Conservation (phyloP, 169 alveolate species). For the Theileria sp. region DNA sequence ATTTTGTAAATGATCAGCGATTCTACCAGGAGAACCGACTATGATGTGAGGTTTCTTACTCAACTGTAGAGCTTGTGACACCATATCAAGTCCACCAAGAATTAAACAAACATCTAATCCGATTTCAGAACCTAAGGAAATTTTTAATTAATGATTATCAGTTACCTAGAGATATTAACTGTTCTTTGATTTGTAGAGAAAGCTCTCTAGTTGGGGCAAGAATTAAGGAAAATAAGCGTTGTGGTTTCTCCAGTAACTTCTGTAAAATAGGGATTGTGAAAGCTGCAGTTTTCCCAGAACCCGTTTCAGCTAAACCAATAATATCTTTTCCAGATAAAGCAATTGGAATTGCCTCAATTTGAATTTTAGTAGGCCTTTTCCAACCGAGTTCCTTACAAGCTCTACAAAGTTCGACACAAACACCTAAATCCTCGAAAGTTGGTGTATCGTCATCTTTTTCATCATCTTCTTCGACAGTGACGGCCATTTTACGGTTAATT, state of each 20-base stretch:
- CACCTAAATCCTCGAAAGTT: constrained; percentile 89
- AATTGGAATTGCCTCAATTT: constrained; percentile 88
- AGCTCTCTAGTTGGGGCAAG: constrained; percentile 99
- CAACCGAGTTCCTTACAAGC: constrained; percentile 89
- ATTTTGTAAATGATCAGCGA: constrained; percentile 97
- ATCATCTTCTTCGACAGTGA: neutral
- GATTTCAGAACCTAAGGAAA: constrained; percentile 81
- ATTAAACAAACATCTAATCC: constrained; percentile 90
- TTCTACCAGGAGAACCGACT: constrained; percentile 99
- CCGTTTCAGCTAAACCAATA: constrained; percentile 99
- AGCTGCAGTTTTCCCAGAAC: constrained; percentile 91
- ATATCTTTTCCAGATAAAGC: constrained; percentile 93
- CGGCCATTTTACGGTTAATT: constrained; percentile 18
- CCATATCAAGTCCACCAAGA: constrained; percentile 98
- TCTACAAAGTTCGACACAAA: constrained; percentile 91
- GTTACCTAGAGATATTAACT: constrained; percentile 84
- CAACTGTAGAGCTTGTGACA: constrained; percentile 90
- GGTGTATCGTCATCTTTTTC: constrained; percentile 9
- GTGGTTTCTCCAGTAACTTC: constrained; percentile 83
- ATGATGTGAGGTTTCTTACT: constrained; percentile 96
- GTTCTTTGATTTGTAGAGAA: constrained; percentile 95
- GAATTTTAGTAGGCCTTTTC: constrained; percentile 92
- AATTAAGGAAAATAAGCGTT: constrained; percentile 85
- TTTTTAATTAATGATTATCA: no score
- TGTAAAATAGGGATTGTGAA: constrained; percentile 95